Evolutionary conservation across 352 stramenopile species (phyloP), one percentile per base, ranked within the genome.

Genomic region (Globisporangium solare): DNA sequence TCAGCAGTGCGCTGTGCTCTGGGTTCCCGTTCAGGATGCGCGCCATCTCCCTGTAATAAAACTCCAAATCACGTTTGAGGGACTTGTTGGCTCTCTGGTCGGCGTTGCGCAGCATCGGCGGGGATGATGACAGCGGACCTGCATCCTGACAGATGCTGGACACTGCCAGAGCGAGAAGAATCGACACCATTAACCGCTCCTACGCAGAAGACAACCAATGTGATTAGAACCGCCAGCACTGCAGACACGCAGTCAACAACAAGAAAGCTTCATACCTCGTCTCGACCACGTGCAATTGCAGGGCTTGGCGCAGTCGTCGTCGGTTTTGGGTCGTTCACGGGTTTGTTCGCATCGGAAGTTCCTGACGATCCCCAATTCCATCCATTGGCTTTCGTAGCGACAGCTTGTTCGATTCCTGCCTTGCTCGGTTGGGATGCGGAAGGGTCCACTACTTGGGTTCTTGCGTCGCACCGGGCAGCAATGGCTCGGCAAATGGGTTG

Each of bases 41-140:
- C 27, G 64, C 40, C 54, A 93, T 76, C 55, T 94, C 83, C 37
- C 88, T 90, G 59, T 72, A 84, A 51, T 88, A 94, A 66, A 87
- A 90, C 8, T 88, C 73, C 13, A 86, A 55, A 27, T 92, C 80
- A 13, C 81, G 74, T 42, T 86, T 80, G 53, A 90, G 62, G 37
- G 73, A 70, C 51, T 74, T 68, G 43, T 85, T 66, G 5, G 39
- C 37, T 39, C 58, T 39, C n/a, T 66, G 24, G 31, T 37, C 2
- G 6, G 39, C 37, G 17, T 45, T 21, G 24, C 52, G 52, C 11
- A 58, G 35, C 3, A 6, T 15, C 5, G 18, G 6, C 6, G 41
- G 22, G 6, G 49, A 20, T 13, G 31, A 18, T 0, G 40, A 21
- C 2, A 5, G 3, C 0, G 41, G 6, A 21, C 58, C 63, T 13